Evolutionary conservation across 78 protist genomes (phyloP), one percentile per base, ranked within the genome.

Genomic region (Corallochytrium limacisporum): DNA sequence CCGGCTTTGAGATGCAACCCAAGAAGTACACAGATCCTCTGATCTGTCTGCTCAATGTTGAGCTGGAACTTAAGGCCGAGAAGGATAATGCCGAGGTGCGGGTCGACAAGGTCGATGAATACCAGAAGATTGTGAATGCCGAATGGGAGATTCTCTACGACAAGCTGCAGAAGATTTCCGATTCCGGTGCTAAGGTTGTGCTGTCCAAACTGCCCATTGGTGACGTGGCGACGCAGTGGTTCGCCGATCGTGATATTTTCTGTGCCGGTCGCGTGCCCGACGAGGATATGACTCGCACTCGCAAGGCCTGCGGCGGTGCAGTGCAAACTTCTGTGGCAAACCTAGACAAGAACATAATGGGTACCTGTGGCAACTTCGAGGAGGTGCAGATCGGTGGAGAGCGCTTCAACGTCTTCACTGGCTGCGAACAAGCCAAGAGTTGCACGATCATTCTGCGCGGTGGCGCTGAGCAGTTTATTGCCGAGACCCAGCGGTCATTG

Each of bases 1-100:
- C 99, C 5, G 99, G 99, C 43, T 94, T 95, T 72, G 99, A 96
- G 75, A 97, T 93, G 84, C 98, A 91, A 84, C 97, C 97, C 62
- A 98, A 98, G 82, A 1, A 20, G 22, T 89, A 95, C 80, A 47
- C 15, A 31, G 37, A 79, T 47, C 99, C 99, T 26, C 89, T 83
- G 66, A 78, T 98, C 44, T 33, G 79, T 40, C 62, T 85, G 51
- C 84, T 98, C 40, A 98, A 98, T 77, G 74, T 95, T 26, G 99
- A 98, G 75, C 93, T 98, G 35, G 99, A 98, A 75, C 84, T 95
- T 40, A 94, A 95, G 77, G 87, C 95, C 6, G 99, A 98, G 79
- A 75, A 82, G 33, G 92, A 85, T 42, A 94, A 94, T 62, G 99
- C 99, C 15, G 99, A 96, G 47, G 54, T 96, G 29, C 87, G 96